Base-by-base conservation (phyloP, 805 yeast genomes). In the Middelhovenomyces tepae region DNA sequence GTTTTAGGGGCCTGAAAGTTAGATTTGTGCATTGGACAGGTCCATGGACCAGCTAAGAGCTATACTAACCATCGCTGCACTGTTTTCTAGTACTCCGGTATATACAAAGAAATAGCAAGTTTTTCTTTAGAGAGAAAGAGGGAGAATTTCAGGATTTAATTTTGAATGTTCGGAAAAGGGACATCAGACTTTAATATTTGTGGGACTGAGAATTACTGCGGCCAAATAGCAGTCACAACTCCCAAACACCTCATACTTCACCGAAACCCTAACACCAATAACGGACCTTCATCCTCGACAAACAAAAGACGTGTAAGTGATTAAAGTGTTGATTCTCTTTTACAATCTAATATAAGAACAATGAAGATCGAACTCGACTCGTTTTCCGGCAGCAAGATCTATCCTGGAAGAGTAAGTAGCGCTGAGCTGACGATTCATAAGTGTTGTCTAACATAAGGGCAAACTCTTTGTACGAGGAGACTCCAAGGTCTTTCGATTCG, bases 351-450 rank as follows among this genome's bases (percentile, higher is more conserved):
- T n/a, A n/a, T n/a, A n/a, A 21, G 9, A 30, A 44, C 60, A 73
- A 91, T 91, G 98, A 91, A 91, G 94, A 84, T 91, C 72, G 98
- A 91, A 82, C 74, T 89, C 75, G 97, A 91, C 72, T 83, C 97
- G 65, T 91, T 91, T 77, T 89, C 98, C 60, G 98, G 98, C 70
- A 71, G 89, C 63, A 91, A 89, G 75, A 89, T 91, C 78, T 91
- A 89, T 94, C 98, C 98, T 76, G 99, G 98, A 73, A 85, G 96
- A 78, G 56, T 48, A 38, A 14, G 51, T 47, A 14, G 6, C 5
- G 24, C 11, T 16, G 16, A 32, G 16, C 2, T 11, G 6, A 7
- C 7, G 11, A 6, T 10, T 22, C 10, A 33, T 35, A n/a, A 21
- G n/a, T n/a, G n/a, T 9, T 21, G n/a, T n/a, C 36, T 32, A 32